Base-by-base conservation (phyloP, 2,329 filamentous ascomycete genomes). In the Bipolaris zeicola region DNA sequence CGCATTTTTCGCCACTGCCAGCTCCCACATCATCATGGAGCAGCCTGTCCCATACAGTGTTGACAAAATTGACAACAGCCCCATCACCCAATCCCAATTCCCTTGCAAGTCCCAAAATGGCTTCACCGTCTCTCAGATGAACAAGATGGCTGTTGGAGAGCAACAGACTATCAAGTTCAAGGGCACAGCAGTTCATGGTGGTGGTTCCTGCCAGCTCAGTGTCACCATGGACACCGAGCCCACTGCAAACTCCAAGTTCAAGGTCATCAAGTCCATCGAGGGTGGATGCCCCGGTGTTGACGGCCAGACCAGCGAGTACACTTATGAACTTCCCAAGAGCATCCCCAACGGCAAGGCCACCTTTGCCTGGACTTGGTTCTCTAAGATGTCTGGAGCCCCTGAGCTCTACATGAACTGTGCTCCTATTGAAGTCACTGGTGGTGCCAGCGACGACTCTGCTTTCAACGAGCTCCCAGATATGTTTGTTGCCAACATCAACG, bases 261-360 rank as follows among this genome's bases (percentile, higher is more conserved):
- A 92, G 76, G 93, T 97, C 59, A 93, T 98, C 78, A 88, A 94
- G 73, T 92, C 89, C 0, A 91, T 94, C 22, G 85, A 92, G 61
- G 94, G 94, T 33, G 92, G 92, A 7, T 98, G 95, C 76, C 92
- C 92, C 3, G n/a, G n/a, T n/a, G n/a, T n/a, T n/a, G n/a, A n/a
- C n/a, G n/a, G n/a, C n/a, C n/a, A n/a, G n/a, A n/a, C n/a, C n/a
- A n/a, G n/a, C n/a, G n/a, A n/a, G n/a, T n/a, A n/a, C n/a, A n/a
- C n/a, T n/a, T n/a, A n/a, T n/a, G n/a, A n/a, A n/a, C 86, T 97
- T 5, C 94, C 93, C 0, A 74, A 82, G 0, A 85, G 87, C 20
- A 83, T 97, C 44, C 85, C 88, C 7, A 79, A 87, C 1, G 95
- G 94, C 3, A 84, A 92, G 38, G 93, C 90, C 24, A 90, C 88